Percentiles rank a stretch among this genome's conserved stretches.
These are phyloP conservation scores for Cyberlindnera amylophila DNA, from an alignment of 805 yeast genomes.

Conservation along the genomic window DNA sequence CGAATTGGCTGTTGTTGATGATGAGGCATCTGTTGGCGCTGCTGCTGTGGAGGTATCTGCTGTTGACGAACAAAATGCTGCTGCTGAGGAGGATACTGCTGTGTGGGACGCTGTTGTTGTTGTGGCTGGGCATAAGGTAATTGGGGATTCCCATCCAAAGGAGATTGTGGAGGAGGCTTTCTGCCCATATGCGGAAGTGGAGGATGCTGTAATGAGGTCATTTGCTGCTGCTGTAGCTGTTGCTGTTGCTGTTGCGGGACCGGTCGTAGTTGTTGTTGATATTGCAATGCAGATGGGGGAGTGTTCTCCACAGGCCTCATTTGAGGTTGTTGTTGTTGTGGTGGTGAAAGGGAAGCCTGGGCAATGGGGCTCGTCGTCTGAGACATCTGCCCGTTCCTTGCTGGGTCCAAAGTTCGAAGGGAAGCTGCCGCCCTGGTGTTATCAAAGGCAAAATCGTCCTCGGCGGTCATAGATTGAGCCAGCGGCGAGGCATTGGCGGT, in stretches of 20 bases:
- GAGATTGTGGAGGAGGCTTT: too few relatives aligned
- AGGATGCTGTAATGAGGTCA: slow-evolving; percentile 2
- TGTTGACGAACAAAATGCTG: slow-evolving; percentile 7
- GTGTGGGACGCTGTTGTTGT: not conserved
- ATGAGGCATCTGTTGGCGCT: slow-evolving; percentile 19
- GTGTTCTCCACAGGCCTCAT: too few relatives aligned
- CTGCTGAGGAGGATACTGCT: not conserved
- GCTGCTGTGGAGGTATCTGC: slow-evolving; percentile 6
- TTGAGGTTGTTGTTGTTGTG: slow-evolving; percentile 6
- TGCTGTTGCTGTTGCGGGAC: slow-evolving; percentile 3
- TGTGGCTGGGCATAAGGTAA: too few relatives aligned
- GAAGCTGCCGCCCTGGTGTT: slow-evolving; percentile 1
- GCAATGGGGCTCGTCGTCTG: not conserved
- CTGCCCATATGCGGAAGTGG: slow-evolving; percentile 2
- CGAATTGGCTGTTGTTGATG: slow-evolving; percentile 23
- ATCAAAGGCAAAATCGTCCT: slow-evolving; percentile 7
- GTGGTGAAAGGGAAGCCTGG: slow-evolving; percentile 1
- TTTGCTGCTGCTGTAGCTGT: not conserved
- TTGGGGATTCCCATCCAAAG: too few relatives aligned
- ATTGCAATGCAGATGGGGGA: slow-evolving; percentile 1
- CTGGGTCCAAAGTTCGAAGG: slow-evolving; percentile 9
- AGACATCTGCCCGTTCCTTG: slow-evolving; percentile 1
- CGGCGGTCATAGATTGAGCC: not conserved
- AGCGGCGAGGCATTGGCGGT: not conserved
- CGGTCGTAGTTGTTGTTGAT: slow-evolving; percentile 6